Evolutionary conservation across 768 basidiomycete genomes (phyloP).

Genomic region (Amanita thiersii): DNA sequence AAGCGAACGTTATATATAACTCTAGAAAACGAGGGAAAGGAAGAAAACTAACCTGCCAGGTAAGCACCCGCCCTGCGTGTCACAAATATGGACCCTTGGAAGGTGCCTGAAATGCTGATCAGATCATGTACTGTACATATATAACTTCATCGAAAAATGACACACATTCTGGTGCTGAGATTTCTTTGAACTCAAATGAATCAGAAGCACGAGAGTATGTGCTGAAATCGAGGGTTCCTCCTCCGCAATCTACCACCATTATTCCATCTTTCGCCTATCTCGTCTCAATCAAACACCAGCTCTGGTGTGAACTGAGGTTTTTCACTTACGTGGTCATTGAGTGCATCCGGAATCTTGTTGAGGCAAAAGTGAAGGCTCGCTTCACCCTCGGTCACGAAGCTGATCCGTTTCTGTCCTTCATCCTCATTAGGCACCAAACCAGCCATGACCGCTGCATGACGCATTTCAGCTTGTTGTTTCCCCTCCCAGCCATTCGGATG

Average conservation of each 20-base stretch:
- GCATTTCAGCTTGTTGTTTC: conserved; percentile 39
- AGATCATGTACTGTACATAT: too few relatives aligned
- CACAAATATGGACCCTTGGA: conserved; percentile 45
- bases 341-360: too few relatives aligned
- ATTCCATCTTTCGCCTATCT: conserved; percentile 1
- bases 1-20: conserved; percentile 21
- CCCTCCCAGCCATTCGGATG: conserved; percentile 55
- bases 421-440: conserved; percentile 30
- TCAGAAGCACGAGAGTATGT: too few relatives aligned
- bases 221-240: conserved; percentile 6
- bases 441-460: conserved; percentile 35
- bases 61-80: conserved; percentile 34
- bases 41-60: conserved; percentile 24
- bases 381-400: conserved; percentile 47
- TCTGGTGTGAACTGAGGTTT: too few relatives aligned
- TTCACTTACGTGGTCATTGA: too few relatives aligned
- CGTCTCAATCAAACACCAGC: not conserved
- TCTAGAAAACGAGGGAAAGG: not conserved
- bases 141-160: too few relatives aligned
- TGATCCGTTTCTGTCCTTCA: conserved; percentile 28
- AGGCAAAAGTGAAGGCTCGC: conserved; percentile 47
- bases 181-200: too few relatives aligned
- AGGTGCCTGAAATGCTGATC: conserved; percentile 37
- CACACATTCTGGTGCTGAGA: too few relatives aligned
- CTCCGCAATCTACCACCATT: conserved; percentile 5